Percentiles rank a stretch among this genome's conserved stretches.
These are phyloP conservation scores for Colletotrichum sp. DNA, from an alignment of 2,329 filamentous ascomycete genomes.

Conservation along the genomic window DNA sequence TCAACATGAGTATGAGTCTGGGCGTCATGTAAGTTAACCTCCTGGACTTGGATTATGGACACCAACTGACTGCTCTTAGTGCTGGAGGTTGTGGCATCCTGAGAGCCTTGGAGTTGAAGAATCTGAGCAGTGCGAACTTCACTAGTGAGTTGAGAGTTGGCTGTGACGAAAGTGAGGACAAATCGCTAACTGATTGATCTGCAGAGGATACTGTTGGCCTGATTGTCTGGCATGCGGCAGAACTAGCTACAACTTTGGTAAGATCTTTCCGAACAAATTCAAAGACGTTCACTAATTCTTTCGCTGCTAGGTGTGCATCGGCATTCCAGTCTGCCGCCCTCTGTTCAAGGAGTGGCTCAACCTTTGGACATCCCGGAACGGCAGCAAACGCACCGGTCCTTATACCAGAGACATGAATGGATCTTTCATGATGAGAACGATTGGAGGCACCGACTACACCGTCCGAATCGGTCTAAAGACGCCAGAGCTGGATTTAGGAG, in stretches of 20 bases:
- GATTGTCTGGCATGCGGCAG: slow-evolving; percentile 43
- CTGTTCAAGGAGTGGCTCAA: slow-evolving; percentile 31
- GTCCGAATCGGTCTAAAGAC: slow-evolving; percentile 12
- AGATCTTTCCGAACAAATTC: too few species aligned
- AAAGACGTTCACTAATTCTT: too few species aligned
- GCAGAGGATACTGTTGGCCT: slow-evolving; percentile 38
- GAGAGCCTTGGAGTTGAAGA: slow-evolving; percentile 31
- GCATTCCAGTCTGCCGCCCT: slow-evolving; percentile 43
- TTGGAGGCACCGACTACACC: slow-evolving; percentile 16
- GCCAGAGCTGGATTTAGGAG: neutral
- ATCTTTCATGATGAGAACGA: slow-evolving; percentile 12
- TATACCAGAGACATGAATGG: slow-evolving; percentile 10
- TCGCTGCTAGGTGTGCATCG: slow-evolving; percentile 42
- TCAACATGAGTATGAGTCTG: slow-evolving; percentile 45
- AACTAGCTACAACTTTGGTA: slow-evolving; percentile 40
- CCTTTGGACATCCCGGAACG: neutral
- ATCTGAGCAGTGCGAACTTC: slow-evolving; percentile 29
- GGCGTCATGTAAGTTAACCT: slow-evolving; percentile 36
- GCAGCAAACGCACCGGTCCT: neutral
- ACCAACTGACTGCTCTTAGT: slow-evolving; percentile 11
- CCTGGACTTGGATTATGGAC: too few species aligned
- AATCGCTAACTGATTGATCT: too few species aligned
- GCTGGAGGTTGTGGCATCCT: slow-evolving; percentile 33
- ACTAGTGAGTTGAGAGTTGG: slow-evolving; percentile 12
- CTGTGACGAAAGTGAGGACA: neutral